phyloP scores from a whole-genome alignment of 331 rosid species.

The Rosa hybrid region DNA sequence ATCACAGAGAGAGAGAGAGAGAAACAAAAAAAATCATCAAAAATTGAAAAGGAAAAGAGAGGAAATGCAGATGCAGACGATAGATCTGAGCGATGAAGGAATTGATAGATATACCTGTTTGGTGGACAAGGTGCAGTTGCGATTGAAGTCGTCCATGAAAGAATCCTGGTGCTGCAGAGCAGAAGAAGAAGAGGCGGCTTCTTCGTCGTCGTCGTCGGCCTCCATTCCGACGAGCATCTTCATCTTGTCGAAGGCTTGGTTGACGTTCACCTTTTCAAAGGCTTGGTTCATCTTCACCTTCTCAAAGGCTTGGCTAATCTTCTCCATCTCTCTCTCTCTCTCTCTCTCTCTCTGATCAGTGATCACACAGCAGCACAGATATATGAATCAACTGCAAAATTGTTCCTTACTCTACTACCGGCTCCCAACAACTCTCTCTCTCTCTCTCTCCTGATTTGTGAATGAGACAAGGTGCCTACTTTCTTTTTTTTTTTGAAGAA shows the following conservation, averaged over 20 bases:
- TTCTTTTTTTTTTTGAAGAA: too few relatives aligned
- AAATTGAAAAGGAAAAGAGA: not conserved
- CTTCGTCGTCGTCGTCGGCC: conserved; percentile 65
- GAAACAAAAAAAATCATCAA: not conserved
- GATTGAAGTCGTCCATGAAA: conserved; percentile 78
- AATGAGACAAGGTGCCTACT: not conserved
- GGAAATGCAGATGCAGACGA: not conserved
- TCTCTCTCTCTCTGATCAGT: conserved; percentile 9
- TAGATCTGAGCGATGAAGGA: not conserved
- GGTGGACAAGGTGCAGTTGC: conserved; percentile 80
- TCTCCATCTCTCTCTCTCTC: conserved; percentile 52
- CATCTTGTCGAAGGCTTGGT: conserved; percentile 75
- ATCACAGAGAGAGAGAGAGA: conserved; percentile 14
- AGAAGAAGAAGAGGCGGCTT: conserved; percentile 31
- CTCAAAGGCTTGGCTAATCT: conserved; percentile 16
- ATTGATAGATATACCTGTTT: conserved; percentile 46
- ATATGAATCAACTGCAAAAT: not conserved
- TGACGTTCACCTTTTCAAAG: conserved; percentile 34
- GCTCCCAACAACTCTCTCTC: not conserved
- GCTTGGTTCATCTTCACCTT: not conserved
- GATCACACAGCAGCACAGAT: not conserved
- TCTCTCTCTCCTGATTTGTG: not conserved
- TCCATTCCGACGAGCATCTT: conserved; percentile 89
- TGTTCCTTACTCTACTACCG: not conserved
- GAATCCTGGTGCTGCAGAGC: conserved; percentile 32